Base-by-base conservation (phyloP, 2,329 filamentous ascomycete species). In the Fusarium coicis region DNA sequence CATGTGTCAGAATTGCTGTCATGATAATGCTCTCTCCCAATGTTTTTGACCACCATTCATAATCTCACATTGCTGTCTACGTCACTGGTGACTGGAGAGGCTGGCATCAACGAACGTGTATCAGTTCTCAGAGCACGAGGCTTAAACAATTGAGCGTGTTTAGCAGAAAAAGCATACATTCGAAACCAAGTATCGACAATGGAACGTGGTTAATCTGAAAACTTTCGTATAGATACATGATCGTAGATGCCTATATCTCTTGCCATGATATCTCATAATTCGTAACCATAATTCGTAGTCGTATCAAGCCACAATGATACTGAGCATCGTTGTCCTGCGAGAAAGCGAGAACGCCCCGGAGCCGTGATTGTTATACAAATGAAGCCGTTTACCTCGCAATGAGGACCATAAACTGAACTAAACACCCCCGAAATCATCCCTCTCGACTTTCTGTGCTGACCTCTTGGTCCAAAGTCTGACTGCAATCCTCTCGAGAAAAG, bases 371-470 rank as follows among this genome's bases (percentile, higher is more conserved):
- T 28, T 34, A 40, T 26, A 54, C 30, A 50, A 19, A 26, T 42
- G 56, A 50, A 39, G 9, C 19, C 47, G 49, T 32, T 26, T n/a
- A 16, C 16, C 34, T 40, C 18, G 19, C n/a, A 32, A 58, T 28
- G 46, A 60, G 55, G 23, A n/a, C 40, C 14, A 60, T 65, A 32
- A 74, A 30, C 42, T 62, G 39, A 46, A 46, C 36, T 69, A 59
- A 42, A 56, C 65, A 34, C 65, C 62, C 21, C 64, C 75, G 32
- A 74, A 52, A 26, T 72, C 72, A 28, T 61, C 57, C 26, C 34
- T 39, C 37, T 74, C 69, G 16, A 52, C 67, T 16, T 23, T 32
- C 4, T 50, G 62, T 9, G 44, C 30, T 3, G 30, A n/a, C 40
- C 46, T 52, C 40, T 49, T 49, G 10, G 28, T 42, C 62, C 66